Conservation (phyloP, 768 basidiomycete genomes). For the Collybiopsis luxurians region DNA sequence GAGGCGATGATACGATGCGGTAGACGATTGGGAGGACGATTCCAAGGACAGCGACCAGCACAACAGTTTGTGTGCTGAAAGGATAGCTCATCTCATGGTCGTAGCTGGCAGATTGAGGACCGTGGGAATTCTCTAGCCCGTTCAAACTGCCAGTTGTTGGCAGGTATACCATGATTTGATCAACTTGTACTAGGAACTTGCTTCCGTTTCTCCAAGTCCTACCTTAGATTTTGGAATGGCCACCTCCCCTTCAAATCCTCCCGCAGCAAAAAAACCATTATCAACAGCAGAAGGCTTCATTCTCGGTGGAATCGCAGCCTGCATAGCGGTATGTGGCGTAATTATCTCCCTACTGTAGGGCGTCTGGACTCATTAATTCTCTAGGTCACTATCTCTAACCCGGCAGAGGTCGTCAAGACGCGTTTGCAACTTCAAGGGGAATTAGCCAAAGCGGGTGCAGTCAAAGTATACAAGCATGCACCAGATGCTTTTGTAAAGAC, state of each 20-base stretch:
- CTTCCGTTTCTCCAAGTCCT: neutral
- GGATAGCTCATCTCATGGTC: slow-evolving; percentile 26
- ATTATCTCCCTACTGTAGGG: neutral
- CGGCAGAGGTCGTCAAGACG: slow-evolving; percentile 88
- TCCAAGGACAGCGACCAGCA: slow-evolving; percentile 56
- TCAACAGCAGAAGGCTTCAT: slow-evolving; percentile 80
- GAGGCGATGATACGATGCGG: slow-evolving; percentile 63
- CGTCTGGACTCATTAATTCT: slow-evolving; percentile 4
- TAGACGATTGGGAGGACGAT: slow-evolving; percentile 52
- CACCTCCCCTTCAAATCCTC: slow-evolving; percentile 15
- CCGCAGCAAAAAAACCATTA: slow-evolving; percentile 26
- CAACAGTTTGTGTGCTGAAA: slow-evolving; percentile 49
- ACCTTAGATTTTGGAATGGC: slow-evolving; percentile 4
- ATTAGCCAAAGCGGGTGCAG: slow-evolving; percentile 68
- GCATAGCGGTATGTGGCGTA: slow-evolving; percentile 66
- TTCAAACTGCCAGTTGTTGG: neutral
- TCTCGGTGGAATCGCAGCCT: slow-evolving; percentile 90
- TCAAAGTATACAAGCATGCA: slow-evolving; percentile 85
- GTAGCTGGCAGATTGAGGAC: neutral
- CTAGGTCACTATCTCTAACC: slow-evolving; percentile 79
- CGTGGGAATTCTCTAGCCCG: neutral
- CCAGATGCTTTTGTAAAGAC: slow-evolving; percentile 86
- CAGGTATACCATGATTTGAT: neutral
- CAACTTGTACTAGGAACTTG: no score
- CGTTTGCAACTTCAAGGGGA: slow-evolving; percentile 96